Conservation (phyloP, 768 basidiomycete species). For the Peribolospora baueri region DNA sequence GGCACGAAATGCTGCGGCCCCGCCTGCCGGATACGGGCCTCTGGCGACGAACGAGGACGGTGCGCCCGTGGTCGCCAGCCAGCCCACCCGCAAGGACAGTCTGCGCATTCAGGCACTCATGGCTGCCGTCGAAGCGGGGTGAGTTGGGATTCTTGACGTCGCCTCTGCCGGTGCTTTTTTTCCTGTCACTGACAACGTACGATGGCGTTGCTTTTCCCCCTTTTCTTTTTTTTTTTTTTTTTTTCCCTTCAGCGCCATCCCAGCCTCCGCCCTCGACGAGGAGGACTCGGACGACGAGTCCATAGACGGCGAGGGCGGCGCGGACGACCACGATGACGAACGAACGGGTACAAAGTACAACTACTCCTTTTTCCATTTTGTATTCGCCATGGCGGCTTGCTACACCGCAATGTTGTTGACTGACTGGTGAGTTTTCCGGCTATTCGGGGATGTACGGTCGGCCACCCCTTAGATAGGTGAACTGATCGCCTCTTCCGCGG, state of each 20-base stretch:
- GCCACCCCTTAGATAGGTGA: not conserved
- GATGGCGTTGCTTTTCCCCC: not conserved
- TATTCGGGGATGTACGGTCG: not conserved
- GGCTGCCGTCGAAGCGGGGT: slow-evolving; percentile 92
- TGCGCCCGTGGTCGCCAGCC: slow-evolving; percentile 36
- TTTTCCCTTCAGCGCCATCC: slow-evolving; percentile 22
- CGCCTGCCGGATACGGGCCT: slow-evolving; percentile 26
- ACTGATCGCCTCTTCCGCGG: not conserved
- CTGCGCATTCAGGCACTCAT: slow-evolving; percentile 81
- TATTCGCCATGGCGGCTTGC: slow-evolving; percentile 88
- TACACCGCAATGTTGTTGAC: slow-evolving; percentile 92
- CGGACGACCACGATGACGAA: slow-evolving; percentile 73
- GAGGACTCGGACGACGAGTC: slow-evolving; percentile 36
- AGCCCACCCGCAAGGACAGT: slow-evolving; percentile 58
- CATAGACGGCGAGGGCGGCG: slow-evolving; percentile 24
- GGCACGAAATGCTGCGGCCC: slow-evolving; percentile 19
- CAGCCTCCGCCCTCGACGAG: slow-evolving; percentile 64
- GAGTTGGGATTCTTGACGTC: slow-evolving; percentile 11
- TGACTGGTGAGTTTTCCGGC: slow-evolving; percentile 47
- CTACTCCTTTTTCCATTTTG: slow-evolving; percentile 96
- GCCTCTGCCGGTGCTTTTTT: not conserved
- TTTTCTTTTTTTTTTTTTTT: not conserved
- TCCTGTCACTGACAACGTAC: not conserved
- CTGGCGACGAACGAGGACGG: slow-evolving; percentile 31
- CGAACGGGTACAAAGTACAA: slow-evolving; percentile 83